phyloP scores from a whole-genome alignment of 2,329 filamentous ascomycete genomes.

The Beauveria australis region DNA sequence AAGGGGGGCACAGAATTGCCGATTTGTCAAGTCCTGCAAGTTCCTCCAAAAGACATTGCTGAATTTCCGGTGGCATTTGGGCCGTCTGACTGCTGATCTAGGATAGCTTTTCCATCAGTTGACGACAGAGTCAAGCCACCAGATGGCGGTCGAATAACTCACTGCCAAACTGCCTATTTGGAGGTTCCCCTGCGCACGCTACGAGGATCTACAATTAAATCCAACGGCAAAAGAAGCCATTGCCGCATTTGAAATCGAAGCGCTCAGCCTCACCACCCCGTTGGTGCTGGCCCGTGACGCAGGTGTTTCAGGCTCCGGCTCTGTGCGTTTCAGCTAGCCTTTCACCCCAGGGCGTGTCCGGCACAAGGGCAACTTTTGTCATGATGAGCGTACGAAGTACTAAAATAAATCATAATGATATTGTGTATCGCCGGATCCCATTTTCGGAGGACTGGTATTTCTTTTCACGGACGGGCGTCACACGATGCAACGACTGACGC shows the following conservation, averaged over 20 bases:
- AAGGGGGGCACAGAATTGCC: neutral
- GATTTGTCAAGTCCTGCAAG: neutral
- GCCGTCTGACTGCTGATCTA: too few relatives aligned
- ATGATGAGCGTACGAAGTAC: neutral
- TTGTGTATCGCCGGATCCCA: too few relatives aligned
- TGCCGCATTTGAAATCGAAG: neutral
- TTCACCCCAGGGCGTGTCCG: neutral
- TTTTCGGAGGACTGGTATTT: too few relatives aligned
- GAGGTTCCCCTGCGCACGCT: neutral
- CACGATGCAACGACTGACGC: too few relatives aligned
- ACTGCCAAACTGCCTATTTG: neutral
- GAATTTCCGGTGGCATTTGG: too few relatives aligned
- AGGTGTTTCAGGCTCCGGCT: slow-evolving; percentile 6
- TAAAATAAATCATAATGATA: too few relatives aligned
- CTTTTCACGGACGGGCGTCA: too few relatives aligned
- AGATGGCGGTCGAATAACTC: neutral
- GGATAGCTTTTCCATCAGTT: neutral
- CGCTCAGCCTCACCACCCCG: neutral
- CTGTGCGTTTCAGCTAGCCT: slow-evolving; percentile 3
- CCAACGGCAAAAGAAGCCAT: neutral
- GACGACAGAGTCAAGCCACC: neutral
- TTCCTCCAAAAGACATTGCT: neutral
- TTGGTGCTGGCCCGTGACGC: slow-evolving; percentile 3
- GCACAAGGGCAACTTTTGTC: neutral
- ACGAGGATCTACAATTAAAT: slow-evolving; percentile 2